phyloP scores from a whole-genome alignment of 805 yeast species.

The Nakazawaea siamensis region DNA sequence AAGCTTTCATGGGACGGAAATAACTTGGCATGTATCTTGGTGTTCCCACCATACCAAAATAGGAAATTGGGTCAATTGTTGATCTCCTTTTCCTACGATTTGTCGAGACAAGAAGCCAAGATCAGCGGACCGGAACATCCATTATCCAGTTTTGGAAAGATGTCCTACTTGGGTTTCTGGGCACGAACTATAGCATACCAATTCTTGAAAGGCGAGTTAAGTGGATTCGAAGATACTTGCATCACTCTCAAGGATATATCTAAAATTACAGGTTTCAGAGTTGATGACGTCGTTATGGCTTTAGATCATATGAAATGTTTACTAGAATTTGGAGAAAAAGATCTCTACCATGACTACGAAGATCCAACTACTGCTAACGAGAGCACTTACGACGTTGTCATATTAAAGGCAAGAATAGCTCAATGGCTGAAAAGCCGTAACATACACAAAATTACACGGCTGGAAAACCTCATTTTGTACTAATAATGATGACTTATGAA shows the following conservation, averaged over 20 bases:
- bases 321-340: conserved; percentile 19
- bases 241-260: conserved; percentile 43
- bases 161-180: conserved; percentile 76
- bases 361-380: conserved; percentile 9
- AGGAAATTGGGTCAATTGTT: conserved; percentile 68
- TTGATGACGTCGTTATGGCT: conserved; percentile 52
- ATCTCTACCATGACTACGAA: conserved; percentile 21
- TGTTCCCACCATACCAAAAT: conserved; percentile 89
- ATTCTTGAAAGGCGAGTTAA: conserved; percentile 31
- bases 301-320: conserved; percentile 47
- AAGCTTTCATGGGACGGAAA: conserved; percentile 69
- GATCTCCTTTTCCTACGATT: conserved; percentile 74
- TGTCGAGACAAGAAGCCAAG: conserved; percentile 56
- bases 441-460: conserved; percentile 13
- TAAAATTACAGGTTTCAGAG: conserved; percentile 52
- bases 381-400: conserved; percentile 14
- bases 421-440: conserved; percentile 20
- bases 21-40: conserved; percentile 84
- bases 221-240: conserved; percentile 13
- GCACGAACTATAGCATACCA: conserved; percentile 39
- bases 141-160: conserved; percentile 70
- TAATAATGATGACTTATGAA: conserved; percentile 14
- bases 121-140: conserved; percentile 92
- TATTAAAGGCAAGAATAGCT: conserved; percentile 17
- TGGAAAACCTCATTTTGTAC: conserved; percentile 18